These are phyloP conservation scores for Exophiala lecanii-corni DNA, from an alignment of 2,329 filamentous ascomycete species.

Conservation along the genomic window DNA sequence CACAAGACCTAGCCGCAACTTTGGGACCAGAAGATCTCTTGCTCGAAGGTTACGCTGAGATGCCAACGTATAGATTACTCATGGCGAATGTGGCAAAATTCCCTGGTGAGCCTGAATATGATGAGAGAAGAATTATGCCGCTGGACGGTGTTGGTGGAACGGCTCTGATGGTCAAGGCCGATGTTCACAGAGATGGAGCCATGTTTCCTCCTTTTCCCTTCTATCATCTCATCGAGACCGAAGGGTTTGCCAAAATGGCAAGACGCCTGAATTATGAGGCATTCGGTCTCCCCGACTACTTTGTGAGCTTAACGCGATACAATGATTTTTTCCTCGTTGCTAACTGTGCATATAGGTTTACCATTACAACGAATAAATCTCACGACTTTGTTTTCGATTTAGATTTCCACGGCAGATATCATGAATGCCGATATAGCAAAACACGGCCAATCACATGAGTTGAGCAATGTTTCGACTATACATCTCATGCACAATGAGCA, in stretches of 20 bases:
- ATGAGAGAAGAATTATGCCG: slow-evolving; percentile 60
- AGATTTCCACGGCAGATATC: too few relatives aligned
- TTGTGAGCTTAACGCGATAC: too few relatives aligned
- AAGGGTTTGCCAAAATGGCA: slow-evolving; percentile 98
- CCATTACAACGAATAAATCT: slow-evolving; percentile 16
- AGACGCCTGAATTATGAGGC: slow-evolving; percentile 78
- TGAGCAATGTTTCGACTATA: too few relatives aligned
- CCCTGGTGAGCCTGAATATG: slow-evolving; percentile 43
- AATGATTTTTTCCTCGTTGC: slow-evolving; percentile 2
- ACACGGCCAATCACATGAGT: too few relatives aligned
- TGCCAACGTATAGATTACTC: slow-evolving; percentile 84
- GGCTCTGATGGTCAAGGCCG: slow-evolving; percentile 86
- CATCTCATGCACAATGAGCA: too few relatives aligned
- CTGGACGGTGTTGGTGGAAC: slow-evolving; percentile 94
- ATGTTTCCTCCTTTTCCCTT: slow-evolving; percentile 98
- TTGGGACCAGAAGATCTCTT: slow-evolving; percentile 92
- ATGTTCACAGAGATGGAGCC: slow-evolving; percentile 92
- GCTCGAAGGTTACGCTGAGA: slow-evolving; percentile 86
- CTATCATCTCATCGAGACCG: slow-evolving; percentile 95
- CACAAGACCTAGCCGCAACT: slow-evolving; percentile 66
- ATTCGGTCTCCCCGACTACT: slow-evolving; percentile 92
- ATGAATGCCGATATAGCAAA: too few relatives aligned
- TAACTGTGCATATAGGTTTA: slow-evolving; percentile 3
- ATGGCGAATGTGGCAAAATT: slow-evolving; percentile 59
- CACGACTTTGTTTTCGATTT: too few relatives aligned